A percentile compares a stretch with the other conserved stretches of the same genome.
These are phyloP conservation scores for Alternaria incomplexa DNA, from an alignment of 2,329 filamentous ascomycete genomes.

Conservation along the genomic window DNA sequence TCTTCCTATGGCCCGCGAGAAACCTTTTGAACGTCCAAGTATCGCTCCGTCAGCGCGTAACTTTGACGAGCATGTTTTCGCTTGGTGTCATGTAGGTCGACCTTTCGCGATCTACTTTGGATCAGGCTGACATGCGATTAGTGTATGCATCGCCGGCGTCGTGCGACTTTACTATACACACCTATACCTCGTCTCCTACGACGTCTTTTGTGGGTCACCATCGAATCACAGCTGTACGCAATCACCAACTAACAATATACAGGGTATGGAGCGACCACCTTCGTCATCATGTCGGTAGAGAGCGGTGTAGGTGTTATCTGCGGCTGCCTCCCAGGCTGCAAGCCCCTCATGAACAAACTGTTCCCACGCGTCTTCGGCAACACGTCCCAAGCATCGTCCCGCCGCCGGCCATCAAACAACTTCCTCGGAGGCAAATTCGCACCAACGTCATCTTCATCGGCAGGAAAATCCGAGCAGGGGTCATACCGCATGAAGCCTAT, in stretches of 20 bases:
- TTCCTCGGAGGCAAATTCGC: neutral
- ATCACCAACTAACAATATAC: neutral
- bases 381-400: slow-evolving; percentile 12
- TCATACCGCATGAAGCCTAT: slow-evolving; percentile 4
- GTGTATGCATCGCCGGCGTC: slow-evolving; percentile 40
- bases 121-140: slow-evolving; percentile 31
- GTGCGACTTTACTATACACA: slow-evolving; percentile 38
- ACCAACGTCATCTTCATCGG: neutral
- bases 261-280: slow-evolving; percentile 36
- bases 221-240: neutral
- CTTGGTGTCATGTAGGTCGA: slow-evolving; percentile 33
- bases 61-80: slow-evolving; percentile 39
- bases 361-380: slow-evolving; percentile 35
- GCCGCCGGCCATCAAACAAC: slow-evolving; percentile 5
- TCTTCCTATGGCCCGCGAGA: slow-evolving; percentile 41
- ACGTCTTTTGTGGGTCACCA: slow-evolving; percentile 33
- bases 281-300: slow-evolving; percentile 37
- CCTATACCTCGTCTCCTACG: slow-evolving; percentile 32
- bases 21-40: slow-evolving; percentile 35
- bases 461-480: neutral
- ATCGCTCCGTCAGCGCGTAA: slow-evolving; percentile 36
- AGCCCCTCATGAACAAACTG: slow-evolving; percentile 36
- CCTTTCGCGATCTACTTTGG: neutral
- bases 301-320: slow-evolving; percentile 38
- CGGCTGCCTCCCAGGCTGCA: slow-evolving; percentile 41